Conservation (phyloP, 345 rosid genomes). For the Linum lewisii region DNA sequence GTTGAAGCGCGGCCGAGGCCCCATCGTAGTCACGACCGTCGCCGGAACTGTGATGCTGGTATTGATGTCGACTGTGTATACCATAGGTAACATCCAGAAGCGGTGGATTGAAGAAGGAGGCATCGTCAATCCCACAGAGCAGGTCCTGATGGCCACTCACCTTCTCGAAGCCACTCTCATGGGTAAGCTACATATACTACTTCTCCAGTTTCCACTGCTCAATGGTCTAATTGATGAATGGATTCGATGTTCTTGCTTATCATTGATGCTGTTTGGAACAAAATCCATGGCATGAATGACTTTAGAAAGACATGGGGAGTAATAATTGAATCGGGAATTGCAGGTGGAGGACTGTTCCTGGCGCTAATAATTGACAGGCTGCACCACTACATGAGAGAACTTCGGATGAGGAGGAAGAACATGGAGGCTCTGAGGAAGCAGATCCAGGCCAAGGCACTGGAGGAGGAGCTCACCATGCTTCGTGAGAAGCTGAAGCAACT, state of each 20-base stretch:
- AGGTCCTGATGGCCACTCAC: constrained; percentile 25
- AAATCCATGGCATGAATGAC: background rate
- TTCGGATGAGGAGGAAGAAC: constrained; percentile 7
- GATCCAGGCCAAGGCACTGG: constrained; percentile 30
- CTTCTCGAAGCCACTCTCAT: constrained; percentile 28
- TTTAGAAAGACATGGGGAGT: too few species aligned
- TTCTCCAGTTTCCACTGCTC: background rate
- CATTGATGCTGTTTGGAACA: too few species aligned
- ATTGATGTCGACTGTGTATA: constrained; percentile 17
- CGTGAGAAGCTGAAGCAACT: constrained; percentile 36
- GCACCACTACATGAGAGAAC: constrained; percentile 24
- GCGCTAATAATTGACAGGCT: constrained; percentile 30
- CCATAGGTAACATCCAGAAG: constrained; percentile 24
- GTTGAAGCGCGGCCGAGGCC: constrained; percentile 24
- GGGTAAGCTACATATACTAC: constrained; percentile 11
- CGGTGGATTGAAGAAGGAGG: constrained; percentile 16
- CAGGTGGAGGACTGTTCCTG: constrained; percentile 25
- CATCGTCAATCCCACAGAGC: constrained; percentile 20
- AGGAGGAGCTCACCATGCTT: constrained; percentile 39
- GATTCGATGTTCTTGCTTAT: too few species aligned
- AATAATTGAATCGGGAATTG: background rate
- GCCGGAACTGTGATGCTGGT: constrained; percentile 23
- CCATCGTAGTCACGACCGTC: constrained; percentile 24
- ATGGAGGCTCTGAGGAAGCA: constrained; percentile 10
- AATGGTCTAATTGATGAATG: too few species aligned